phyloP scores from a whole-genome alignment of 805 yeast genomes.

The Yarrowia yakushimensis region DNA sequence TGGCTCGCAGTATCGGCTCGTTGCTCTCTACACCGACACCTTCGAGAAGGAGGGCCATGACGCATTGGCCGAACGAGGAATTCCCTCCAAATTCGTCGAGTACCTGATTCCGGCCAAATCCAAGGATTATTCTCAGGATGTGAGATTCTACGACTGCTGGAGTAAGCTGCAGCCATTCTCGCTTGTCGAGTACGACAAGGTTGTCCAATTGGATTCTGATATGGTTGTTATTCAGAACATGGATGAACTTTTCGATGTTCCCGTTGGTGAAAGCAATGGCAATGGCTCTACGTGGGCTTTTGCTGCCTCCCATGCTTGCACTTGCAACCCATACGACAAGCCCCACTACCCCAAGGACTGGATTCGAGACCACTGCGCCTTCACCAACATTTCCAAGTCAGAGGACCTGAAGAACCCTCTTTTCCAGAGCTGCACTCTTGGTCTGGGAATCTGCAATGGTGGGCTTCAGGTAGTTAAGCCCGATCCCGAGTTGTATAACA shows the following conservation, averaged over 20 bases:
- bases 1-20: slow-evolving; percentile 49
- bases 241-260: slow-evolving; percentile 56
- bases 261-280: slow-evolving; percentile 37
- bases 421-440: slow-evolving; percentile 33
- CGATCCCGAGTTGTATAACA: slow-evolving; percentile 38
- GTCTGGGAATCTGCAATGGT: slow-evolving; percentile 55
- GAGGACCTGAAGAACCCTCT: slow-evolving; percentile 43
- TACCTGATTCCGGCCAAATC: slow-evolving; percentile 45
- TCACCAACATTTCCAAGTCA: slow-evolving; percentile 40
- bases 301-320: slow-evolving; percentile 61
- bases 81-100: slow-evolving; percentile 44
- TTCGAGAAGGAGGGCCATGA: slow-evolving; percentile 44
- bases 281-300: slow-evolving; percentile 37
- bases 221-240: slow-evolving; percentile 55
- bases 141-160: slow-evolving; percentile 60
- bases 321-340: slow-evolving; percentile 54
- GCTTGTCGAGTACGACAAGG: slow-evolving; percentile 49
- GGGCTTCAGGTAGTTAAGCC: slow-evolving; percentile 55
- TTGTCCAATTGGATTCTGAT: slow-evolving; percentile 56
- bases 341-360: slow-evolving; percentile 54
- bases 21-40: slow-evolving; percentile 52
- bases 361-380: slow-evolving; percentile 51
- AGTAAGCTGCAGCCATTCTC: slow-evolving; percentile 56
- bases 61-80: slow-evolving; percentile 42
- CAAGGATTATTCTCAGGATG: slow-evolving; percentile 49